These are phyloP conservation scores for Vaccinium vitisidaea DNA, from an alignment of 148 eudicot genomes.

Conservation along the genomic window DNA sequence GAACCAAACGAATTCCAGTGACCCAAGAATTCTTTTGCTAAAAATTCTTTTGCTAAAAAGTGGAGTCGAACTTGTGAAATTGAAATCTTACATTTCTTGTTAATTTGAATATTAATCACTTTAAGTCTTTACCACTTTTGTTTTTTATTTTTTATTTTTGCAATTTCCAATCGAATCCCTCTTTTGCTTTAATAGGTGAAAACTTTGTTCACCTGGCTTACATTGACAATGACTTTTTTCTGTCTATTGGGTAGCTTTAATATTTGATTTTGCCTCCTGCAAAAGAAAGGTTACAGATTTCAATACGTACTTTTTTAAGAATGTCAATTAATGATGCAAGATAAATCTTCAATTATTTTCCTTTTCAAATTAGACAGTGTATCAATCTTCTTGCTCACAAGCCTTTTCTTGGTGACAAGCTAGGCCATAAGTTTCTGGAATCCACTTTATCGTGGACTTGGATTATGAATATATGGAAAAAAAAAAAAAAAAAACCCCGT, in stretches of 20 bases:
- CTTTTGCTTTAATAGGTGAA: slow-evolving; percentile 20
- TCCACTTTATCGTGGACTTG: background rate
- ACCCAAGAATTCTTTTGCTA: too few species aligned
- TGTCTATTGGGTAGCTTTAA: background rate
- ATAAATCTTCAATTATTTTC: too few species aligned
- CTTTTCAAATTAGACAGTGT: too few species aligned
- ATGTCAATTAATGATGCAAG: too few species aligned
- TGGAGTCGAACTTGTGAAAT: too few species aligned
- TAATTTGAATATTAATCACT: background rate
- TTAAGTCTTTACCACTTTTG: background rate
- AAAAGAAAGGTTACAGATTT: background rate
- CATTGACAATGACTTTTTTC: background rate
- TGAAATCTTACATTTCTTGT: too few species aligned
- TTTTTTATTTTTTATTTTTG: background rate
- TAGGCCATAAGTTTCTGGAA: background rate
- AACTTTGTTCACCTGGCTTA: background rate
- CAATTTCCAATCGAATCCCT: background rate
- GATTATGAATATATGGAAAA: background rate
- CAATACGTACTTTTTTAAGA: too few species aligned
- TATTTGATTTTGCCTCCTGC: background rate
- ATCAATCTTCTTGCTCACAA: too few species aligned
- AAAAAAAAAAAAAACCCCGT: too few species aligned
- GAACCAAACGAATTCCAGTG: too few species aligned
- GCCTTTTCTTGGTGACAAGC: too few species aligned
- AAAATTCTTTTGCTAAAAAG: too few species aligned